Base-by-base conservation (phyloP, 2,329 filamentous ascomycete genomes). In the Botrytis hyacinthi region DNA sequence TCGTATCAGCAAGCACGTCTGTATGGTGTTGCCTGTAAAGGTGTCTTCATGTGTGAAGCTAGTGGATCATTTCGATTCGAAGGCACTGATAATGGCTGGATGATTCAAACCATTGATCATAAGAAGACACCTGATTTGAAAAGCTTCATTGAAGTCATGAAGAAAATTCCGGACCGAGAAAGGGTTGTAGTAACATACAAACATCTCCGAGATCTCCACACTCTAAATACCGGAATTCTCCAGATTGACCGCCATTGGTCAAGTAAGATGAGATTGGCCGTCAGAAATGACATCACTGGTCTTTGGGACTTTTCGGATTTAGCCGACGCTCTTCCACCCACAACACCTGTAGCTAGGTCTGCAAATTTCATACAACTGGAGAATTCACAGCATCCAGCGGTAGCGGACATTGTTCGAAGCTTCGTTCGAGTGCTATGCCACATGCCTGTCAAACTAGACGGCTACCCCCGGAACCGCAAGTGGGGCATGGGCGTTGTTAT, bases 1-100 rank as follows among this genome's bases (percentile, higher is more conserved):
- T 99, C 97, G 0, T 99, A 99, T 82, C 96, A 99, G 81, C 95
- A 98, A 83, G 94, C 96, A n/a, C 91, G 96, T 16, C 88, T 98
- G 7, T 98, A 98, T 81, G 95, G 95, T 48, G 95, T 99, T 73
- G 91, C 95, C 16, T 92, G 94, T 78, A 92, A 94, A 81, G 96
- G 96, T 48, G 94, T 99, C 29, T 99, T 93, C 81, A 92, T 98
- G 74, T 98, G 95, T 80, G 96, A 99, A 83, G 93, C 95, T 8
- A 92, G 93, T 3, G 96, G 96, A 4, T 97, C 96, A 0, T 99
- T 98, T 86, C 91, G 95, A 69, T 93, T 99, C 76, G 96, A 98
- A 76, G 95, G 91, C 78, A 92, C 92, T 20, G 92, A 97, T 74
- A 95, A 92, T 75, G 96, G 96, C 18, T 98, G 95, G 94, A 89